Evolutionary conservation across 257 asterid species (phyloP).

Genomic region (Plantago ovata): DNA sequence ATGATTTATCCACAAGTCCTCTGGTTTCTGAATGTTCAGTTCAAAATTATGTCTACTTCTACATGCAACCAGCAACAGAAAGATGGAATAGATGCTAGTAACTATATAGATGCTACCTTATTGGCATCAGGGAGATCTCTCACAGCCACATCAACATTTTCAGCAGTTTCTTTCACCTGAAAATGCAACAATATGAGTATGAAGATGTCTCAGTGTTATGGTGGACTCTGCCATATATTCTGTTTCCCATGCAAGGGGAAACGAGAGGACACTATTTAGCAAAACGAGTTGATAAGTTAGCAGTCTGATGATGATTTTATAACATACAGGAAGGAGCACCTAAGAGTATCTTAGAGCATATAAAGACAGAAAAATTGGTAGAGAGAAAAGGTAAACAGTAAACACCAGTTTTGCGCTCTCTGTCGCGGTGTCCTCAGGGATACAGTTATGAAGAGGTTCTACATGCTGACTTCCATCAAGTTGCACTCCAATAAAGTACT

Average conservation of each 20-base stretch:
- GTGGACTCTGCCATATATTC: no score
- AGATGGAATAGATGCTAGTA: not conserved
- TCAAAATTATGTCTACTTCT: conserved; percentile 15
- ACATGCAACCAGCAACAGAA: not conserved
- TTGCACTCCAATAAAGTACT: conserved; percentile 96
- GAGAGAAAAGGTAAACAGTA: conserved; percentile 10
- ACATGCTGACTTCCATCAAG: conserved; percentile 95
- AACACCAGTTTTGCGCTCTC: conserved; percentile 70
- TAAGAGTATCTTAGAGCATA: no score
- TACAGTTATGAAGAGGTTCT: conserved; percentile 84
- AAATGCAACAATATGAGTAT: conserved; percentile 9
- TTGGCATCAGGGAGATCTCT: conserved; percentile 99
- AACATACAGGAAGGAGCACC: no score
- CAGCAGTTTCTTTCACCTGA: conserved; percentile 96
- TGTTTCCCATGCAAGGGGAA: no score
- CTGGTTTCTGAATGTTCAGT: conserved; percentile 78
- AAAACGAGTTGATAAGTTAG: not conserved
- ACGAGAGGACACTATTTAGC: no score
- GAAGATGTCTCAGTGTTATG: no score
- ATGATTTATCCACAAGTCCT: conserved; percentile 91
- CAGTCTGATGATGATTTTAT: no score
- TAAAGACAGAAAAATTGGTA: not conserved
- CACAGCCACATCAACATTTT: conserved; percentile 83
- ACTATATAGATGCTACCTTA: conserved; percentile 37
- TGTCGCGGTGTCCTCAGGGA: conserved; percentile 76